Evolutionary conservation across 192 early-diverging fungal genomes (phyloP).

Genomic region (Coemansia erecta): DNA sequence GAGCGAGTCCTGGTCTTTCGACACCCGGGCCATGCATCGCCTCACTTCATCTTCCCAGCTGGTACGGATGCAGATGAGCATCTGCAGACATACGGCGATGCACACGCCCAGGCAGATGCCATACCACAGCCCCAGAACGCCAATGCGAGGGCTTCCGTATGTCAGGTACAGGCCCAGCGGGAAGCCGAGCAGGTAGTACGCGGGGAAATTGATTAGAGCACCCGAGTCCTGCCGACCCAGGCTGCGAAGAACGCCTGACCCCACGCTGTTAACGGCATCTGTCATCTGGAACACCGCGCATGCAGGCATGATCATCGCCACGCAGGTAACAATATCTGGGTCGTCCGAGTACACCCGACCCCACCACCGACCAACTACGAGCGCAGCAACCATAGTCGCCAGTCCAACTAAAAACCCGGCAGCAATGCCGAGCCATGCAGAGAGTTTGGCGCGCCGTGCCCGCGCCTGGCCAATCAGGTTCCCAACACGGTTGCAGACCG

Average conservation of each 20-base stretch:
- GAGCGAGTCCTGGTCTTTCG: constrained; percentile 26
- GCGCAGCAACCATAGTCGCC: constrained; percentile 18
- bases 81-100: constrained; percentile 36
- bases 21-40: constrained; percentile 37
- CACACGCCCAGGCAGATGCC: constrained; percentile 41
- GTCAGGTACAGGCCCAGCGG: constrained; percentile 58
- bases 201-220: constrained; percentile 54
- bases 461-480: constrained; percentile 53
- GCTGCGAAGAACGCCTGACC: constrained; percentile 58
- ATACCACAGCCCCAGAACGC: constrained; percentile 52
- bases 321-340: constrained; percentile 62
- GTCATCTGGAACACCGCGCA: constrained; percentile 69
- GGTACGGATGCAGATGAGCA: constrained; percentile 28
- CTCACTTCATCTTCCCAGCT: constrained; percentile 38
- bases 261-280: constrained; percentile 63
- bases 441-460: constrained; percentile 33
- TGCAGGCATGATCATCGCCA: constrained; percentile 75
- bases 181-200: constrained; percentile 59
- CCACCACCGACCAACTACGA: constrained; percentile 44
- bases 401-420: constrained; percentile 19
- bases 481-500: constrained; percentile 56
- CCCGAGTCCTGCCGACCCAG: constrained; percentile 57
- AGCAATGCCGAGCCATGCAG: constrained; percentile 34
- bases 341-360: constrained; percentile 66
- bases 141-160: constrained; percentile 37